Conservation (phyloP, 2,329 filamentous ascomycete species). For the Fusarium liriodendri region DNA sequence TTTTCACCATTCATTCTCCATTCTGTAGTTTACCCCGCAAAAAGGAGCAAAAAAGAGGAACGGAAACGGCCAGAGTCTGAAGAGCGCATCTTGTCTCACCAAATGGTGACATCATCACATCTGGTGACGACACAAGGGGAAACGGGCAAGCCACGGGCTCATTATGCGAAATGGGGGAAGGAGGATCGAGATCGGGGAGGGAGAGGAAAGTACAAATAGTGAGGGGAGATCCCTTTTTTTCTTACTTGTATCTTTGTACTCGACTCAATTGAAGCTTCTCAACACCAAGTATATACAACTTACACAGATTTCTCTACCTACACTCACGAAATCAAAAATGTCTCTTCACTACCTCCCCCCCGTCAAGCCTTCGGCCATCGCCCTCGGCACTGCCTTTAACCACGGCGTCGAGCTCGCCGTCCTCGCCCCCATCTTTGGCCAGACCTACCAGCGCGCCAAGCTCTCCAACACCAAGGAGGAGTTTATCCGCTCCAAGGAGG, state of each 20-base stretch:
- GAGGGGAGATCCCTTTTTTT: not conserved
- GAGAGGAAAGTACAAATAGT: conserved; percentile 44
- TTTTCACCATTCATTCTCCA: not conserved
- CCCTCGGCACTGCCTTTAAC: conserved; percentile 95
- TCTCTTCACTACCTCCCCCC: conserved; percentile 74
- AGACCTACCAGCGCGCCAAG: conserved; percentile 94
- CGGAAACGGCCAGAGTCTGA: not conserved
- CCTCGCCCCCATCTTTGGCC: conserved; percentile 89
- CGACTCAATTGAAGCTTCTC: conserved; percentile 18
- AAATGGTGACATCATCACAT: conserved; percentile 57
- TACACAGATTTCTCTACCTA: conserved; percentile 9
- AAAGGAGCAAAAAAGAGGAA: not conserved
- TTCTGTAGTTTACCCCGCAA: conserved; percentile 13
- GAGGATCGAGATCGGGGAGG: conserved; percentile 39
- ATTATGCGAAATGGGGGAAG: conserved; percentile 35
- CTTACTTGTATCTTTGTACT: conserved; percentile 15
- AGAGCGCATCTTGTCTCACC: conserved; percentile 22
- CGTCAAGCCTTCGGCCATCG: conserved; percentile 98
- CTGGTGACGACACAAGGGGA: conserved; percentile 49
- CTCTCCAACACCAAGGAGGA: conserved; percentile 94
- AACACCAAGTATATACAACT: not conserved
- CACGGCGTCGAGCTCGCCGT: conserved; percentile 91
- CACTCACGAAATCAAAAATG: conserved; percentile 54
- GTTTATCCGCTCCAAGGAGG: conserved; percentile 94
- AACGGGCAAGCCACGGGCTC: conserved; percentile 39